Evolutionary conservation across 169 alveolate genomes (phyloP), one percentile per base, ranked within the genome.

Genomic region (Plasmodium inui): DNA sequence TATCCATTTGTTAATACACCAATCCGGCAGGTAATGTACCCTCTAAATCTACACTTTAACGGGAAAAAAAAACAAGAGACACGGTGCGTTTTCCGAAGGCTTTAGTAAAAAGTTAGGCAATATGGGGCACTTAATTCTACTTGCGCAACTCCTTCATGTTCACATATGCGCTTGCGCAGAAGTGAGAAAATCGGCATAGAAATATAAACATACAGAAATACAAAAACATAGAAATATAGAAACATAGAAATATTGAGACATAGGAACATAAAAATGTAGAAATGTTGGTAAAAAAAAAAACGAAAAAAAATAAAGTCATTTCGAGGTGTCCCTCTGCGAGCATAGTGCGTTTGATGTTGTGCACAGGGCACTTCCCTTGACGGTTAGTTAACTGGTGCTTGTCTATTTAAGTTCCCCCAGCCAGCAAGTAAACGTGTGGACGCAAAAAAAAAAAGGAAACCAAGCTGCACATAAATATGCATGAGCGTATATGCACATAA

Each of bases 381-480:
- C 14, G 34, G 74, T 44, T 80, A 39, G 19, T 39, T 26, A 44
- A 12, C 30, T 28, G 57, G 73, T 1, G 17, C 57, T 46, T 80
- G 85, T 80, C 85, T 80, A 80, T 55, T 80, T 80, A 34, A 8
- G 85, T 26, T 28, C 57, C 26, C 74, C 30, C 10, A 2, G 32
- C 44, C 17, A 80, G 32, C 17, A 80, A 17, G 9, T 17, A 41
- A 80, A 17, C 26, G 19, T 46, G 14, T 30, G 50, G 74, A 19
- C 74, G 8, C 32, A 14, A 14, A 44, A 44, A 61, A 55, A 26
- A 61, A 61, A 19, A 80, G 37, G 50, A 37, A 46, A 12, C 89
- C 57, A n/a, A 82, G 34, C 34, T 81, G 32, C 10, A 55, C 22
- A 82, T 53, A 78, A 22, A 79, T 79, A 79, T 28, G 28, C 34